These are phyloP conservation scores for Phaeophleospora eucalypticola DNA, from an alignment of 2,329 filamentous ascomycete species.

Conservation along the genomic window DNA sequence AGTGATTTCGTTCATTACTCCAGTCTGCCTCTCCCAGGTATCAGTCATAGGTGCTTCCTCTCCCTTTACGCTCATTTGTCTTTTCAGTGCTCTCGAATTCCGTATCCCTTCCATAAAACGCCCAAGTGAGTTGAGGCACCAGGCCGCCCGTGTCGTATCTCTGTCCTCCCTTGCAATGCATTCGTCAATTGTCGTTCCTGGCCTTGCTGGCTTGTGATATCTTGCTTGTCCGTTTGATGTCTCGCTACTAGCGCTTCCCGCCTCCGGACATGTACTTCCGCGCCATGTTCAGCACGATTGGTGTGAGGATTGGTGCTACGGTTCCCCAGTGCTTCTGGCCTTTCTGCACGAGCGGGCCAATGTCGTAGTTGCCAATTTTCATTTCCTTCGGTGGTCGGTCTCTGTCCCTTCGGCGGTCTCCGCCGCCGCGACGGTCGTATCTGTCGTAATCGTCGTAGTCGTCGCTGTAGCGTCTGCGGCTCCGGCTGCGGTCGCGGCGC, in stretches of 20 bases:
- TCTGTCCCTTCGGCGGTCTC: constrained; percentile 18
- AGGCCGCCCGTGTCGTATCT: too few relatives aligned
- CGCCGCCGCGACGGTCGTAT: constrained; percentile 14
- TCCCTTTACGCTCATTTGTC: too few relatives aligned
- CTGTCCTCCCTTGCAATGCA: too few relatives aligned
- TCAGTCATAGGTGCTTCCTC: too few relatives aligned
- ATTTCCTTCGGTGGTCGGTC: constrained; percentile 25
- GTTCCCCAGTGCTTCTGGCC: constrained; percentile 33
- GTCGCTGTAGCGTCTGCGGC: constrained; percentile 19
- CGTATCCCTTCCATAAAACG: too few relatives aligned
- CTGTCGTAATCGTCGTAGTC: constrained; percentile 23
- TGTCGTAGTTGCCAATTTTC: constrained; percentile 32
- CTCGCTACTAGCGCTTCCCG: constrained; percentile 6
- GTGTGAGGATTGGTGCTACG: constrained; percentile 31
- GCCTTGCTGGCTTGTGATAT: too few relatives aligned
- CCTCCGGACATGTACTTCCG: constrained; percentile 16
- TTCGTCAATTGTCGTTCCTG: too few relatives aligned
- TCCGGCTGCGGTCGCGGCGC: constrained; percentile 8
- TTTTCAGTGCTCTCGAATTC: too few relatives aligned
- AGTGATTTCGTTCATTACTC: too few relatives aligned
- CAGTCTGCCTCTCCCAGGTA: too few relatives aligned
- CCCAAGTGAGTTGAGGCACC: too few relatives aligned
- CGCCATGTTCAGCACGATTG: constrained; percentile 22
- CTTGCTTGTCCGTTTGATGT: too few relatives aligned
- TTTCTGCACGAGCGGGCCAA: constrained; percentile 32